Evolutionary conservation across 441 rosid species (phyloP).

Genomic region (Croton setiger): DNA sequence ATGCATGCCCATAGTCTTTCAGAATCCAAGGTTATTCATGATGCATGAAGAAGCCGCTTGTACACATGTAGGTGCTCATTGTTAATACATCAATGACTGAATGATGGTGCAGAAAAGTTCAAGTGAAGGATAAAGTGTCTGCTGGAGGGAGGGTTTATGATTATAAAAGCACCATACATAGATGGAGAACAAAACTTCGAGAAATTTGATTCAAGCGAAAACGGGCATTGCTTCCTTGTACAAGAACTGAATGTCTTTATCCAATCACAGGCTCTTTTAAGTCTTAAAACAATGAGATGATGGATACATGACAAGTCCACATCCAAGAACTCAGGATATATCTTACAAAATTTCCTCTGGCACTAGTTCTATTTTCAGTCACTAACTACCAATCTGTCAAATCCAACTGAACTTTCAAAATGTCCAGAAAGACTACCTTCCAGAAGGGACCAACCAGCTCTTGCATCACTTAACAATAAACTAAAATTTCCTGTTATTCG

Average conservation of each 20-base stretch:
- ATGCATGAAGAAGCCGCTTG: conserved; percentile 30
- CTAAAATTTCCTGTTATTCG: conserved; percentile 9
- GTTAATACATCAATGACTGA: conserved; percentile 15
- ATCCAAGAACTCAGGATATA: conserved; percentile 13
- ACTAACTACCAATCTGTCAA: conserved; percentile 3
- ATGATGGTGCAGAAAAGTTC: conserved; percentile 21
- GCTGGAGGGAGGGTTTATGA: conserved; percentile 6
- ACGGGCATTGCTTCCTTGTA: conserved; percentile 13
- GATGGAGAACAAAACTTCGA: background rate
- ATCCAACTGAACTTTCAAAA: conserved; percentile 17
- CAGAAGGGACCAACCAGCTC: background rate
- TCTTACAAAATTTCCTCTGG: conserved; percentile 9
- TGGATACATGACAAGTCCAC: conserved; percentile 4
- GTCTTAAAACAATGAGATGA: conserved; percentile 9
- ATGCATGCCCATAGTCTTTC: conserved; percentile 35
- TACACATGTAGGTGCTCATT: conserved; percentile 17
- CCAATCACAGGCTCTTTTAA: conserved; percentile 12
- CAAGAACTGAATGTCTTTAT: conserved; percentile 1
- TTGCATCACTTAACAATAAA: conserved; percentile 9
- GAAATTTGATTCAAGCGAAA: conserved; percentile 7
- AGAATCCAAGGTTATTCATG: conserved; percentile 23
- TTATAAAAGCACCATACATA: conserved; percentile 11
- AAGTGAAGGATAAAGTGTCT: conserved; percentile 3
- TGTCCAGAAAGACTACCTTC: conserved; percentile 7
- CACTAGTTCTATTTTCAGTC: conserved; percentile 11